Percentiles rank a stretch among this genome's conserved stretches.
These are phyloP conservation scores for Termitomyces sp. DNA, from an alignment of 768 basidiomycete species.

Conservation along the genomic window DNA sequence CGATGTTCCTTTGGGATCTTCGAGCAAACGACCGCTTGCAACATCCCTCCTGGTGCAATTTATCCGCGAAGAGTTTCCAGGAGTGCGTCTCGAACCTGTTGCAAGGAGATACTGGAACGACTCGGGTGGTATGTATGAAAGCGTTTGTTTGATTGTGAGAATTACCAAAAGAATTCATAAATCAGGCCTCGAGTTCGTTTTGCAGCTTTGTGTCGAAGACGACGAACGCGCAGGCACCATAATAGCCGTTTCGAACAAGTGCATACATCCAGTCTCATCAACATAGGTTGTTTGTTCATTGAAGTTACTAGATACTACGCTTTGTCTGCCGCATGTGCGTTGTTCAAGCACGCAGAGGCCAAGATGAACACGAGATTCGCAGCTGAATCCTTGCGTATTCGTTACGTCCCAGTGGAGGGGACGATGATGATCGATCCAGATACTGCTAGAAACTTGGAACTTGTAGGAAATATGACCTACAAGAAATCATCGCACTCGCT, in stretches of 20 bases:
- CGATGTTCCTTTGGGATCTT: constrained; percentile 42
- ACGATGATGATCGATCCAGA: constrained; percentile 95
- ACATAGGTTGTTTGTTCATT: background rate
- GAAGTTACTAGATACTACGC: constrained; percentile 70
- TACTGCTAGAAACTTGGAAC: constrained; percentile 82
- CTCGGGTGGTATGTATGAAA: constrained; percentile 57
- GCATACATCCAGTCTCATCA: constrained; percentile 25
- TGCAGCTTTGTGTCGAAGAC: constrained; percentile 73
- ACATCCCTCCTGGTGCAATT: constrained; percentile 68
- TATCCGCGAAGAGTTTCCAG: constrained; percentile 70
- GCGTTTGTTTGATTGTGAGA: background rate
- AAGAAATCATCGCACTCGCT: constrained; percentile 72
- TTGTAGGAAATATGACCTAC: constrained; percentile 69
- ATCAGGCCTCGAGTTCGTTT: constrained; percentile 73
- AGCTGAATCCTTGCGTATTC: constrained; percentile 62
- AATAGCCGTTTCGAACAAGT: constrained; percentile 77
- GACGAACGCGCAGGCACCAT: constrained; percentile 79
- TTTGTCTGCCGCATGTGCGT: constrained; percentile 76
- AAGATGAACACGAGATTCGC: constrained; percentile 70
- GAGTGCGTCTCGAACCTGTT: constrained; percentile 62
- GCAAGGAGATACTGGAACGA: constrained; percentile 85
- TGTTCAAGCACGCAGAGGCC: constrained; percentile 81
- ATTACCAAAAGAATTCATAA: background rate
- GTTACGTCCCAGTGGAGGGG: constrained; percentile 77
- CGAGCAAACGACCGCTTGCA: constrained; percentile 35